These are phyloP conservation scores for Populus hybrid DNA, from an alignment of 441 rosid genomes.

Conservation along the genomic window DNA sequence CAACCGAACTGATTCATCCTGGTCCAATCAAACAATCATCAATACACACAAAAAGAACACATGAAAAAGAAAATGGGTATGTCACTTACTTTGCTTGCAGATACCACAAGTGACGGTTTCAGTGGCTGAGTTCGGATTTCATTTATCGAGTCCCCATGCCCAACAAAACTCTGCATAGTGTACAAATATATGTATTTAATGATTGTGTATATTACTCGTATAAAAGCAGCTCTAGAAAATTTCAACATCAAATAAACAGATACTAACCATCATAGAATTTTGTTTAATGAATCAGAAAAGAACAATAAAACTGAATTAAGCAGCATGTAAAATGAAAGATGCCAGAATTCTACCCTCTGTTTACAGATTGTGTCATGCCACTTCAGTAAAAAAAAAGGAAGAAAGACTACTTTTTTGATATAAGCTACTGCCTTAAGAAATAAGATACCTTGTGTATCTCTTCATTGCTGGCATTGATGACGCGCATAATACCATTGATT, in stretches of 20 bases:
- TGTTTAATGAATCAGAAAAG: background rate
- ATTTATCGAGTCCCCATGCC: conserved; percentile 94
- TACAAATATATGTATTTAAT: background rate
- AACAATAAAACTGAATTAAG: background rate
- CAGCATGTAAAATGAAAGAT: background rate
- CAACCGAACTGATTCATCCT: conserved; percentile 96
- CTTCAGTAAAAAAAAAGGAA: background rate
- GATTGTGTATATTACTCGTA: background rate
- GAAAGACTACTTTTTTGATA: background rate
- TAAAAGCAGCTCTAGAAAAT: background rate
- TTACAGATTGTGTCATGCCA: background rate
- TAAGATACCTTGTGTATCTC: conserved; percentile 70
- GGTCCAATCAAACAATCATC: conserved; percentile 21
- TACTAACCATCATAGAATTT: background rate
- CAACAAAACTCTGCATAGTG: conserved; percentile 77
- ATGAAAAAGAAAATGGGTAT: background rate
- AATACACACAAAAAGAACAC: conserved; percentile 11
- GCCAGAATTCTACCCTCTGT: background rate
- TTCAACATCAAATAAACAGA: background rate
- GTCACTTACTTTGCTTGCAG: conserved; percentile 83
- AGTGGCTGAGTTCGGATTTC: conserved; percentile 94
- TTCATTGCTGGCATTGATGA: conserved; percentile 76
- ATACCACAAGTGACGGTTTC: conserved; percentile 81
- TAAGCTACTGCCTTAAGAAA: background rate
- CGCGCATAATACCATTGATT: conserved; percentile 83